Base-by-base conservation (phyloP, 176 grass and related monocot species). In the Leersia perrieri region DNA sequence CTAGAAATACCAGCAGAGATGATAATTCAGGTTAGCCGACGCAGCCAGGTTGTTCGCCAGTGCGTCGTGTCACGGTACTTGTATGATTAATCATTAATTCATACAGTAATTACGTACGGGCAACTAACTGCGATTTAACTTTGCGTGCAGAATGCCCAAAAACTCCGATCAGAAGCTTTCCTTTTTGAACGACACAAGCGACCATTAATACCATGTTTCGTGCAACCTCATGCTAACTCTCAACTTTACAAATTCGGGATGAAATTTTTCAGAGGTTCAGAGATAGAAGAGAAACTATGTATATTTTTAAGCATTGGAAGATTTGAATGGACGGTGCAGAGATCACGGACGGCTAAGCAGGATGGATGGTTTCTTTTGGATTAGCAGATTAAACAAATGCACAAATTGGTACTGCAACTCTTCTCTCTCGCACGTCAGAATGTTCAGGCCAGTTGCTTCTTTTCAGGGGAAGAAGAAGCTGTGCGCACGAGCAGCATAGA, bases 101-200 rank as follows among this genome's bases (percentile, higher is more conserved):
- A 58, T 58, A 23, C 9, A 58, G 53, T 58, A 58, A 58, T 58
- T 58, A 58, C 8, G n/a, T 58, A 25, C 53, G 20, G 11, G 53
- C 53, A 58, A 58, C n/a, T 58, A 58, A 58, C 53, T 58, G 25
- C 53, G 25, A 8, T 58, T 11, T 57, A 34, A 9, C 87, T 85
- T 89, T 85, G 82, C 76, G 87, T 89, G 87, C 20, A 64, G 63
- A 69, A 9, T 76, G 63, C 18, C 75, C 80, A 78, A 78, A 20
- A 22, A 18, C 30, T 34, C 53, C 27, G 39, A 2, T 36, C 72
- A 25, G n/a, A n/a, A 12, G 20, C 64, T 11, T 34, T 71, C 28
- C 60, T 71, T 13, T 35, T 81, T 61, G 51, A 49, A 72, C 27
- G 35, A 31, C 51, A 68, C 33, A 70, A 2, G 13, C 25, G 13